Percentiles rank a stretch among this genome's conserved stretches.
Evolutionary conservation across 2,329 filamentous ascomycete genomes (phyloP).

Genomic region (Ceratocystis destructans): DNA sequence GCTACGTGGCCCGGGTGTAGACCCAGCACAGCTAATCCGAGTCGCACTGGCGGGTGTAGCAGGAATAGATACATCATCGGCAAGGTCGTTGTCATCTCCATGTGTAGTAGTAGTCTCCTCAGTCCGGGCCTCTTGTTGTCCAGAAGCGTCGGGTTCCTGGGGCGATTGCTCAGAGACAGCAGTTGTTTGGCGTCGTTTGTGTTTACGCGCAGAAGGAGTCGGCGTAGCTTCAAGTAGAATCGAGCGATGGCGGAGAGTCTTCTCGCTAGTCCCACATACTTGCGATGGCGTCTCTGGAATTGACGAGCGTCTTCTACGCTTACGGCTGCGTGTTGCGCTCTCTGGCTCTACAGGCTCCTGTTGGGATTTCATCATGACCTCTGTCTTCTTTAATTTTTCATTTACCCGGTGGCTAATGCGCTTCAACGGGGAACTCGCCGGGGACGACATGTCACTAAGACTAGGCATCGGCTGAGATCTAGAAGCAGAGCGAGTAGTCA

Average conservation of each 20-base stretch:
- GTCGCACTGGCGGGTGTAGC: not conserved
- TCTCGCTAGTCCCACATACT: not conserved
- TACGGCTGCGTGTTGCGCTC: not conserved
- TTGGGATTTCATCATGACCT: not conserved
- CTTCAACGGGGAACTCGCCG: constrained; percentile 10
- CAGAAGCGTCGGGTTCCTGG: not conserved
- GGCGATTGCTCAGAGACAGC: not conserved
- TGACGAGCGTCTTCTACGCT: not conserved
- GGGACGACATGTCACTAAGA: constrained; percentile 5
- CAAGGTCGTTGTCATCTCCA: not conserved
- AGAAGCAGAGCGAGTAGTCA: constrained; percentile 15
- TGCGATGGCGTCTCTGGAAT: not conserved
- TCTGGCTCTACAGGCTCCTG: not conserved
- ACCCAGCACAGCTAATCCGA: not conserved
- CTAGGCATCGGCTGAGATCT: not conserved
- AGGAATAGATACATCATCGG: not conserved
- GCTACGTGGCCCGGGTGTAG: not conserved
- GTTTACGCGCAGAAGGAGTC: constrained; percentile 4
- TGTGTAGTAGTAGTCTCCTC: not conserved
- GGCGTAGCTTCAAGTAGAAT: constrained; percentile 3
- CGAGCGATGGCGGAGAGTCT: not conserved
- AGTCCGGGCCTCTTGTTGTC: not conserved
- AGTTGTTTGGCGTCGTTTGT: not conserved
- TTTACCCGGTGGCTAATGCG: not conserved
- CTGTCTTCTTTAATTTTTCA: not conserved